phyloP scores from a whole-genome alignment of 768 basidiomycete genomes.

The Suillus subaureus region DNA sequence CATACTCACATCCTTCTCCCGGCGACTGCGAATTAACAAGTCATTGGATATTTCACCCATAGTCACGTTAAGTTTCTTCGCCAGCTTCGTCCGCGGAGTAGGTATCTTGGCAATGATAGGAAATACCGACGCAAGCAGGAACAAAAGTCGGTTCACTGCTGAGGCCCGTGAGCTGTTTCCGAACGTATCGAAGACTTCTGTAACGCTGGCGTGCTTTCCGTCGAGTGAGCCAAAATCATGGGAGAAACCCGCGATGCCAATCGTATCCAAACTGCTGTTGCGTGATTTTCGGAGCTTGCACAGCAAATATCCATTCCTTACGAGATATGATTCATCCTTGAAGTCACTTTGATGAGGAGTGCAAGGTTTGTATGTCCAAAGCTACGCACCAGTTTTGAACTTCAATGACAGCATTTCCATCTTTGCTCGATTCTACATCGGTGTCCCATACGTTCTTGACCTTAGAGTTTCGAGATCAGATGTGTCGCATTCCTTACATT shows the following conservation, averaged over 20 bases:
- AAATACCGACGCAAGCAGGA: slow-evolving; percentile 39
- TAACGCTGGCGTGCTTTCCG: slow-evolving; percentile 44
- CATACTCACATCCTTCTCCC: slow-evolving; percentile 27
- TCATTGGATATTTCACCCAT: slow-evolving; percentile 42
- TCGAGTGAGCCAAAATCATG: slow-evolving; percentile 57
- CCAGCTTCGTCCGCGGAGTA: slow-evolving; percentile 32
- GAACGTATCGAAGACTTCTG: slow-evolving; percentile 42
- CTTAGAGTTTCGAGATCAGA: slow-evolving; percentile 11
- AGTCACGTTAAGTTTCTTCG: slow-evolving; percentile 32
- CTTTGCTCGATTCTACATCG: slow-evolving; percentile 14
- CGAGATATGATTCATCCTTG: slow-evolving; percentile 33
- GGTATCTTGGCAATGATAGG: slow-evolving; percentile 38
- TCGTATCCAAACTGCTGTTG: slow-evolving; percentile 46
- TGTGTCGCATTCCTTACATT: background rate
- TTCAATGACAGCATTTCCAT: slow-evolving; percentile 31
- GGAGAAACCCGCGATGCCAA: slow-evolving; percentile 60
- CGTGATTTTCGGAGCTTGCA: background rate
- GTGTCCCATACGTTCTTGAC: slow-evolving; percentile 30
- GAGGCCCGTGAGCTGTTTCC: slow-evolving; percentile 21
- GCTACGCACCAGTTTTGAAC: slow-evolving; percentile 31
- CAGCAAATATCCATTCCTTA: slow-evolving; percentile 9
- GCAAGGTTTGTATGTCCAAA: background rate
- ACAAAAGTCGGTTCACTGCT: slow-evolving; percentile 32
- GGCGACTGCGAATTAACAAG: slow-evolving; percentile 38
- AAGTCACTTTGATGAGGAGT: background rate